These are phyloP conservation scores for Bipolaris victoriae DNA, from an alignment of 2,329 filamentous ascomycete species.

Conservation along the genomic window DNA sequence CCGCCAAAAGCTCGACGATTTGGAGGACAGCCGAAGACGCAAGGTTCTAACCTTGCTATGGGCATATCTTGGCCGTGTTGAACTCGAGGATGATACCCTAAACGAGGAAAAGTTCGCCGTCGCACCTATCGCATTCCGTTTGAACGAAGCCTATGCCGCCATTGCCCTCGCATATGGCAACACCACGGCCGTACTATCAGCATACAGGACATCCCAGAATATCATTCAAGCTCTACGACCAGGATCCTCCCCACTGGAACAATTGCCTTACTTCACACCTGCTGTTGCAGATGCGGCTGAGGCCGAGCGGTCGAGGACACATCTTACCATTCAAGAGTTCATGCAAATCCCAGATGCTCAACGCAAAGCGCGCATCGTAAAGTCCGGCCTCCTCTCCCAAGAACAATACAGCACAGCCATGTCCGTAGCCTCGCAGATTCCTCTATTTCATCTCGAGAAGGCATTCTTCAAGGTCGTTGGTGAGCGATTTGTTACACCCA, in stretches of 20 bases:
- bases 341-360: conserved; percentile 81
- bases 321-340: conserved; percentile 82
- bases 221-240: conserved; percentile 90
- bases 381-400: conserved; percentile 72
- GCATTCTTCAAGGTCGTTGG: conserved; percentile 98
- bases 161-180: conserved; percentile 88
- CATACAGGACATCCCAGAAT: conserved; percentile 82
- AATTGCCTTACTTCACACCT: conserved; percentile 85
- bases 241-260: conserved; percentile 82
- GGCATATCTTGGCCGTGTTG: conserved; percentile 90
- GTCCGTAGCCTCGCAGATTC: conserved; percentile 80
- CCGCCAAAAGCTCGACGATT: conserved; percentile 74
- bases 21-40: conserved; percentile 79
- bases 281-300: conserved; percentile 68
- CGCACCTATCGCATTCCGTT: conserved; percentile 80
- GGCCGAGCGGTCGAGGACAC: conserved; percentile 66
- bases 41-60: conserved; percentile 90
- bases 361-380: conserved; percentile 73
- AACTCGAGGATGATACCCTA: conserved; percentile 77
- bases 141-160: conserved; percentile 85
- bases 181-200: conserved; percentile 78
- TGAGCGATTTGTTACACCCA: conserved; percentile 89
- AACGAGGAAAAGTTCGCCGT: conserved; percentile 88
- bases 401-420: conserved; percentile 78
- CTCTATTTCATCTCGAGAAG: conserved; percentile 82